Evolutionary conservation across 108 stramenopile species (phyloP), one percentile per base, ranked within the genome.

Genomic region (Fragilariopsis cylindrus): DNA sequence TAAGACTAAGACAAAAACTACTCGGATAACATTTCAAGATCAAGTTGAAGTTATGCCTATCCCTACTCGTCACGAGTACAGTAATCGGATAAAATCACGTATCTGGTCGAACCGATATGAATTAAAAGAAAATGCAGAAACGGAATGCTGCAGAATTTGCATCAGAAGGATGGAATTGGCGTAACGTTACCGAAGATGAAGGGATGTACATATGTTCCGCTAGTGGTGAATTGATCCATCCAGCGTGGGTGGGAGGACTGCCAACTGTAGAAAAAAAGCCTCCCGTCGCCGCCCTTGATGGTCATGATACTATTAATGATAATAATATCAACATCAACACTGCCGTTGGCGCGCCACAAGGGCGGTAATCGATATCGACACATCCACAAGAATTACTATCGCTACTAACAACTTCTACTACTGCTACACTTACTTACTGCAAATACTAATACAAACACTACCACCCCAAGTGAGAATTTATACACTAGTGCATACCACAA

Each of bases 151-250:
- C 91, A 0, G 94, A 95, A 63, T 95, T 92, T 77, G 88, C 88
- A 18, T 53, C 82, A 2, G 94, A 95, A 73, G 94, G 94, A 0
- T 95, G 92, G 89, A 84, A 91, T 71, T 92, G 91, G 94, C 60
- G 88, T 48, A 90, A 82, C 53, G 91, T 92, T n/a, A 87, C 88
- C 44, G 94, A 95, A 67, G 94, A 93, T 71, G 92, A 93, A 44
- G 84, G 92, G n/a, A 96, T 96, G 95, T 93, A 88, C 75, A 82
- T 92, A 65, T 84, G 86, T 54, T 76, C 82, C 40, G 78, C 83
- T 18, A 87, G 86, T 21, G 94, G 94, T 12, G 94, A 95, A 64
- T 87, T 92, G 4, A 88, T 95, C 19, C 94, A 95, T 80, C 94
- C 94, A 18, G 74, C 79, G 3, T 80, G 79, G 79, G 79, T 80